phyloP scores from a whole-genome alignment of 2,329 filamentous ascomycete genomes.

The Pestalotiopsis sp. region DNA sequence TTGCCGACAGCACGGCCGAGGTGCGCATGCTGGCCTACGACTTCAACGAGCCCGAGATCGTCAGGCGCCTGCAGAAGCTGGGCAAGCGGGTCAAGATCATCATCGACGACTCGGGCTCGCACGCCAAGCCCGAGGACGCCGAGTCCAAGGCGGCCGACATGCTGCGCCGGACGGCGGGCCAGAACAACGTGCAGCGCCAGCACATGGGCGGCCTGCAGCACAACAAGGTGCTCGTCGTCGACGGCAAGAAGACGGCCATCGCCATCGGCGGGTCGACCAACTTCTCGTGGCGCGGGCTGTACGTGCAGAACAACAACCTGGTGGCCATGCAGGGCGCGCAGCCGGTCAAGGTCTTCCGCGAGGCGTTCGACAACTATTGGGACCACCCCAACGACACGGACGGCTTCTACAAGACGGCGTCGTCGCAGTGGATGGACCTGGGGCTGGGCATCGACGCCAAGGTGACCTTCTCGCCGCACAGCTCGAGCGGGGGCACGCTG shows the following conservation, averaged over 20 bases:
- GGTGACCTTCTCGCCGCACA: conserved; percentile 8
- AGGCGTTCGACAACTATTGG: conserved; percentile 1
- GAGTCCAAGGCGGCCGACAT: conserved; percentile 5
- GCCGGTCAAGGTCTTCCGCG: neutral
- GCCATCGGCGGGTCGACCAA: conserved; percentile 4
- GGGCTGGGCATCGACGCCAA: neutral
- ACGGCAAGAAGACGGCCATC: neutral
- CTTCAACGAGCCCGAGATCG: conserved; percentile 3
- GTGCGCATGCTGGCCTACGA: neutral
- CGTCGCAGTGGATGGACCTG: neutral
- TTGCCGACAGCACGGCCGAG: neutral
- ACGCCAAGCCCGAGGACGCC: neutral
- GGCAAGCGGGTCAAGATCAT: neutral
- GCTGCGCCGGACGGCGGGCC: neutral
- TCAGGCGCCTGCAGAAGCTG: neutral
- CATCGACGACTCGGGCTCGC: conserved; percentile 1
- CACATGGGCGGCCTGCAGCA: conserved; percentile 5
- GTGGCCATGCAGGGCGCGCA: neutral
- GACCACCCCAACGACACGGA: neutral
- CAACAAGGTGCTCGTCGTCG: conserved; percentile 2
- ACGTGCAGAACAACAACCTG: conserved; percentile 6
- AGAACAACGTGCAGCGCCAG: neutral
- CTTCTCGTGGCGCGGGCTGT: conserved; percentile 4
- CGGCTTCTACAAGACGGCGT: neutral
- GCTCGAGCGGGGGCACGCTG: neutral